phyloP scores from a whole-genome alignment of 2,329 filamentous ascomycete genomes.

The Sphaerostilbella broomeana region DNA sequence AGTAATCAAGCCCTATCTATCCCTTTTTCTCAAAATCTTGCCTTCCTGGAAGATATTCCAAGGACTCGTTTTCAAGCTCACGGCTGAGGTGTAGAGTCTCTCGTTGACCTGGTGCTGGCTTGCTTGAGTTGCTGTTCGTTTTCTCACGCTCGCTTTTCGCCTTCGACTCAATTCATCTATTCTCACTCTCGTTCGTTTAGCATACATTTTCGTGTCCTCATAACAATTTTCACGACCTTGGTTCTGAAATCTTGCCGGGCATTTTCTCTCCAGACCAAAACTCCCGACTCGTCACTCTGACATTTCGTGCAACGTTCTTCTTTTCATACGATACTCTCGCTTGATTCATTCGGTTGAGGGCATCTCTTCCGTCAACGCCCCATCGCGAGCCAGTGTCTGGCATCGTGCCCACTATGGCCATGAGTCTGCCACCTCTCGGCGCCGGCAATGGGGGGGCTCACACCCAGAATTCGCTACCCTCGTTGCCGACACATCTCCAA shows the following conservation, averaged over 20 bases:
- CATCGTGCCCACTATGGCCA: conserved; percentile 44
- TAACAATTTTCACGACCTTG: no score
- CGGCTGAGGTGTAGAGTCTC: not conserved
- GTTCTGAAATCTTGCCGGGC: not conserved
- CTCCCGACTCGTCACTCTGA: not conserved
- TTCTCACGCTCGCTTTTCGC: conserved; percentile 1
- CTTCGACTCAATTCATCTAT: not conserved
- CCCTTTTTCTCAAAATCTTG: conserved; percentile 1
- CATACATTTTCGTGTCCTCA: not conserved
- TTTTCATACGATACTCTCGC: not conserved
- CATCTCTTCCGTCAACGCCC: no score
- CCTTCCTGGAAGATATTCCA: no score
- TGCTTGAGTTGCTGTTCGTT: not conserved
- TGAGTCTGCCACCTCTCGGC: conserved; percentile 47
- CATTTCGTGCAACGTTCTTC: not conserved
- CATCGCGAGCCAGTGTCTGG: conserved; percentile 23
- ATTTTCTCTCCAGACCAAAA: not conserved
- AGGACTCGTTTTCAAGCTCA: conserved; percentile 1
- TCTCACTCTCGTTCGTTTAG: not conserved
- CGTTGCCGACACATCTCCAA: conserved; percentile 76
- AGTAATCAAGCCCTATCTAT: conserved; percentile 10
- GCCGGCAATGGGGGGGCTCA: conserved; percentile 54
- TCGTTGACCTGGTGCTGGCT: not conserved
- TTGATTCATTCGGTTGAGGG: no score
- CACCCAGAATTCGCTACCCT: conserved; percentile 79